Conservation (phyloP, 768 basidiomycete genomes). For the Mycena leptocephala region DNA sequence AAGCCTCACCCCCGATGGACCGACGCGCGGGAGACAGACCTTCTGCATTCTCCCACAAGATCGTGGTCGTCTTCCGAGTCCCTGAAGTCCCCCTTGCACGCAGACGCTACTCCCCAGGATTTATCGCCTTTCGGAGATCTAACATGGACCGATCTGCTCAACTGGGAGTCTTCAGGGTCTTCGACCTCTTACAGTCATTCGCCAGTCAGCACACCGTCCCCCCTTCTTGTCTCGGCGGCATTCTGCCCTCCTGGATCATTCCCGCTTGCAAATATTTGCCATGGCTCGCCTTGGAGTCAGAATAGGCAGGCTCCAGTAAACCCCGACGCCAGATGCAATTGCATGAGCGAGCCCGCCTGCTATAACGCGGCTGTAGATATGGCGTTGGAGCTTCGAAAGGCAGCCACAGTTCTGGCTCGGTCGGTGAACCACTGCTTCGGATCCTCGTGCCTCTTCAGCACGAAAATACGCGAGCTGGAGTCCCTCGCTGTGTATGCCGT, state of each 20-base stretch:
- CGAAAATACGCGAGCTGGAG: conserved; percentile 24
- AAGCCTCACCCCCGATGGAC: conserved; percentile 80
- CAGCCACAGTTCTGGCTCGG: conserved; percentile 68
- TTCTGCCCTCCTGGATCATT: conserved; percentile 56
- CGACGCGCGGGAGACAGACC: conserved; percentile 46
- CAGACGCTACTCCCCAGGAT: neutral
- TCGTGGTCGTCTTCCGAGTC: conserved; percentile 17
- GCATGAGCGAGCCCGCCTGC: conserved; percentile 67
- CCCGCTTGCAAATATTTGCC: conserved; percentile 52
- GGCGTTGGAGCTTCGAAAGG: conserved; percentile 75
- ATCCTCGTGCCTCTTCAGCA: conserved; percentile 49
- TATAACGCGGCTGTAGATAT: conserved; percentile 77
- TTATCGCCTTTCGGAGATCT: conserved; percentile 11
- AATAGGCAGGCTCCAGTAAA: conserved; percentile 35
- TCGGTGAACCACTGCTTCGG: conserved; percentile 60
- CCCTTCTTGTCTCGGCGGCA: conserved; percentile 44
- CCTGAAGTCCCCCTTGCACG: conserved; percentile 18
- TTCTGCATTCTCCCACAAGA: conserved; percentile 40
- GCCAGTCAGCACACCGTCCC: conserved; percentile 56
- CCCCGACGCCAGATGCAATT: conserved; percentile 49
- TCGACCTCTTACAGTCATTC: conserved; percentile 48
- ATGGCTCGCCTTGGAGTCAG: conserved; percentile 42
- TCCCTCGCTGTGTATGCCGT: conserved; percentile 6
- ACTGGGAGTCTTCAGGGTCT: conserved; percentile 40
- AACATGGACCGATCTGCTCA: conserved; percentile 34